Base-by-base conservation (phyloP, 1,284 basidiomycete species). In the Trichosporon coremiiforme region DNA sequence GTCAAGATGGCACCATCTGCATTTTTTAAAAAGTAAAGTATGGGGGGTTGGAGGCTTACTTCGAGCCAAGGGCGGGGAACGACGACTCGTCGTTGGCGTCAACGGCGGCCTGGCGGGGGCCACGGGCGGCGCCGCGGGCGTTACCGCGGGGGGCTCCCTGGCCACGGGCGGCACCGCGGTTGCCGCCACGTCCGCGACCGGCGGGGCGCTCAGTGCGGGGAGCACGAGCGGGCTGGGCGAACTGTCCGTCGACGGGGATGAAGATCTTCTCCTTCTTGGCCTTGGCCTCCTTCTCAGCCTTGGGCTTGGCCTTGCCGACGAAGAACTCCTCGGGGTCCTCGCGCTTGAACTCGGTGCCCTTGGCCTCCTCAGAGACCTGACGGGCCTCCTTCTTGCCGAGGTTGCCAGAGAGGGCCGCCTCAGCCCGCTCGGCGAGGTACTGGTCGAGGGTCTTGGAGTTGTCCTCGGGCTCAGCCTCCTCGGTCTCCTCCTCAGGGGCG, bases 401-500 rank as follows among this genome's bases (percentile, higher is more conserved):
- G 53, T 53, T 47, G 64, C 73, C 75, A 65, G 68, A 72, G 55
- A 77, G 71, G 69, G 79, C 78, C 60, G 73, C 70, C 66, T 78
- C 75, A 65, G 82, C 80, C 70, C 76, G 75, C 78, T 84, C 82
- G 72, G 83, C 82, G 67, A 84, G 77, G 81, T 81, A 85, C 73
- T 84, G 79, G 71, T 84, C 84, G 79, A 84, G 83, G 53, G 82
- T 80, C 79, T 85, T 83, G 74, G 93, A 95, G 85, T 94, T 93
- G 86, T 97, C 95, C 84, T 95, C 93, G 83, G 95, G 93, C 83
- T 97, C 94, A 88, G 90, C 75, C 65, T 77, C 76, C 76, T 80
- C 79, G 38, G 74, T 76, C 60, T 65, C 74, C 66, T 75, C 79
- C 57, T 64, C 77, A 45, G 73, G 74, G 70, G 84, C 82, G 85